These are phyloP conservation scores for Hymenoscyphus fraxineus DNA, from an alignment of 2,329 filamentous ascomycete genomes.

Conservation along the genomic window DNA sequence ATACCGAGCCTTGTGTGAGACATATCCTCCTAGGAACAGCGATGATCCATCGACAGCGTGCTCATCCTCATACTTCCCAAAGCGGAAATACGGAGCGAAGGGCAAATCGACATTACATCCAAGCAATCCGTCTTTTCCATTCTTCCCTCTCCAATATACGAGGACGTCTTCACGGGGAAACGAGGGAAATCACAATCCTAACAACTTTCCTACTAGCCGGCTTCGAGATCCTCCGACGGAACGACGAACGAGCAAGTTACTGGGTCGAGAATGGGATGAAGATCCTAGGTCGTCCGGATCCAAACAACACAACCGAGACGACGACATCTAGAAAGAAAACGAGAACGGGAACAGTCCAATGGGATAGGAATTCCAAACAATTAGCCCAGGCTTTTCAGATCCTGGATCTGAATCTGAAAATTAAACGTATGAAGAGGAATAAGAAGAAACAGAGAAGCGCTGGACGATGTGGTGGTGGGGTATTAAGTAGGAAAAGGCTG, in stretches of 20 bases:
- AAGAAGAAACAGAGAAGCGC: slow-evolving; percentile 2
- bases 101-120: slow-evolving; percentile 12
- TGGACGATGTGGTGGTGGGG: slow-evolving; percentile 6
- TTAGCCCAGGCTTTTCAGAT: background rate
- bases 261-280: slow-evolving; percentile 13
- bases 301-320: background rate
- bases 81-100: background rate
- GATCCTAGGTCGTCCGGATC: slow-evolving; percentile 11
- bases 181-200: slow-evolving; percentile 15
- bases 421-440: slow-evolving; percentile 8
- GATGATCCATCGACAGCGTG: slow-evolving; percentile 8
- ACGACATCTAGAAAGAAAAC: background rate
- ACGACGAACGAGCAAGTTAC: slow-evolving; percentile 8
- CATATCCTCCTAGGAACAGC: slow-evolving; percentile 14
- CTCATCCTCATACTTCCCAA: background rate
- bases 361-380: background rate
- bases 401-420: slow-evolving; percentile 9
- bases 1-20: slow-evolving; percentile 14
- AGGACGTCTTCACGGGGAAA: background rate
- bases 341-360: background rate
- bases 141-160: background rate
- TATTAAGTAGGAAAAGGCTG: background rate
- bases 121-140: slow-evolving; percentile 11
- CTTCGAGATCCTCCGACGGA: slow-evolving; percentile 10
- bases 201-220: slow-evolving; percentile 15